Conservation (phyloP, 1,284 basidiomycete genomes). For the Marasmius tenuissimus region DNA sequence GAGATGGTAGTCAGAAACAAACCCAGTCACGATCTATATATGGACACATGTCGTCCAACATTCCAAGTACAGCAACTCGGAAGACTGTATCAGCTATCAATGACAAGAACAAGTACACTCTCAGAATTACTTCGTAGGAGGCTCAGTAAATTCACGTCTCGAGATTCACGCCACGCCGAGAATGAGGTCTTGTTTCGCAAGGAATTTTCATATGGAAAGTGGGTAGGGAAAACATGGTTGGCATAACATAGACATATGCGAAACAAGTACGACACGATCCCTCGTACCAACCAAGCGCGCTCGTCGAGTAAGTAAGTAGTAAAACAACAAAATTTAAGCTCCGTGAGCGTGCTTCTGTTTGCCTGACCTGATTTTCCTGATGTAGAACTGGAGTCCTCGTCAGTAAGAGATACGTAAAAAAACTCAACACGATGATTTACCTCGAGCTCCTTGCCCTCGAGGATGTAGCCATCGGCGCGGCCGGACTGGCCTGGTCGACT, state of each 20-base stretch:
- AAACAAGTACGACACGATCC: not conserved
- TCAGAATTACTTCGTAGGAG: too few species aligned
- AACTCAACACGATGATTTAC: slow-evolving; percentile 41
- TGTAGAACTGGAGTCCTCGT: slow-evolving; percentile 70
- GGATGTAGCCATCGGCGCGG: slow-evolving; percentile 91
- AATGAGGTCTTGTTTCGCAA: not conserved
- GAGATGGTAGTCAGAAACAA: not conserved
- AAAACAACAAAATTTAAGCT: slow-evolving; percentile 28
- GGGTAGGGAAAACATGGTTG: not conserved
- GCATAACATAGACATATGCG: not conserved
- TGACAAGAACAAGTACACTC: too few species aligned
- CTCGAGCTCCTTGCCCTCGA: slow-evolving; percentile 97
- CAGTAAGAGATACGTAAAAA: slow-evolving; percentile 12
- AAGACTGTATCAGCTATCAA: too few species aligned
- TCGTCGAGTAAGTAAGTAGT: not conserved
- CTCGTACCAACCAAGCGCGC: not conserved
- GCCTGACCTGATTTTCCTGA: slow-evolving; percentile 87
- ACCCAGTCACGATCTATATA: not conserved
- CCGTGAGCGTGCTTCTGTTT: slow-evolving; percentile 89
- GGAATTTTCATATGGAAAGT: not conserved
- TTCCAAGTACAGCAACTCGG: too few species aligned
- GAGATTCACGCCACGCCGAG: too few species aligned
- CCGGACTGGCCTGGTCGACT: slow-evolving; percentile 95
- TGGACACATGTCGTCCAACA: not conserved
- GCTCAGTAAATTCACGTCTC: too few species aligned